Conservation (phyloP, 116 monocot genomes). For the Trichopus zeylanicus region DNA sequence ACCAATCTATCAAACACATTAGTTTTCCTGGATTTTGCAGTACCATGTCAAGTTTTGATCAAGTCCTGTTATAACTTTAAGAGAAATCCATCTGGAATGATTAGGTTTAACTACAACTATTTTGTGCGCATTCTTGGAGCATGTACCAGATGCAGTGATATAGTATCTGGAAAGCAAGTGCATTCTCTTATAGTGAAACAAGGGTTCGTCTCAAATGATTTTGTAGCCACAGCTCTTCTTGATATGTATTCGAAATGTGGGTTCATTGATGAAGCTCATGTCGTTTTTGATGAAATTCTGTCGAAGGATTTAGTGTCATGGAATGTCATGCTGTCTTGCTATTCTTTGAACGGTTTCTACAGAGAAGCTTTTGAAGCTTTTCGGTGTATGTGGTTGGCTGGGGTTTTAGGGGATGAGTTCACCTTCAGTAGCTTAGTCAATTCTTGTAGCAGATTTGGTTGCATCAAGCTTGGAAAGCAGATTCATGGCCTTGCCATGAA, state of each 20-base stretch:
- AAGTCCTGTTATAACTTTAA: no score
- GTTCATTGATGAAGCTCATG: conserved; percentile 11
- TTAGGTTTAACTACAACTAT: not conserved
- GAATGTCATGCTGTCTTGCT: conserved; percentile 58
- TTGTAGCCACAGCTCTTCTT: conserved; percentile 23
- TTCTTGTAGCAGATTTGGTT: conserved; percentile 12
- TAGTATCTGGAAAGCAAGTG: conserved; percentile 17
- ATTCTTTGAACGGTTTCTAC: conserved; percentile 25
- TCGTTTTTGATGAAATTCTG: conserved; percentile 28
- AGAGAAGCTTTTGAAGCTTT: conserved; percentile 26
- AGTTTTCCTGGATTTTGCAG: no score
- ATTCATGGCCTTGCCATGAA: conserved; percentile 12
- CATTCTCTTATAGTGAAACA: conserved; percentile 22
- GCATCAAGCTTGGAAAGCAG: conserved; percentile 11
- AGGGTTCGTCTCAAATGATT: conserved; percentile 14
- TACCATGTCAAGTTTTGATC: no score
- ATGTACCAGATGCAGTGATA: conserved; percentile 3
- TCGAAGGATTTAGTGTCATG: conserved; percentile 37
- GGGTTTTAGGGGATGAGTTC: conserved; percentile 29
- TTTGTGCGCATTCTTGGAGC: not conserved
- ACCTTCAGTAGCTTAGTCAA: conserved; percentile 48
- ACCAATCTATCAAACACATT: no score
- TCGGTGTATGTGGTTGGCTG: conserved; percentile 20
- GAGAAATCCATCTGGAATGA: no score
- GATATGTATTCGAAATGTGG: conserved; percentile 34